Evolutionary conservation across 768 basidiomycete genomes (phyloP), one percentile per base, ranked within the genome.

Genomic region (Serpula lacrymans): DNA sequence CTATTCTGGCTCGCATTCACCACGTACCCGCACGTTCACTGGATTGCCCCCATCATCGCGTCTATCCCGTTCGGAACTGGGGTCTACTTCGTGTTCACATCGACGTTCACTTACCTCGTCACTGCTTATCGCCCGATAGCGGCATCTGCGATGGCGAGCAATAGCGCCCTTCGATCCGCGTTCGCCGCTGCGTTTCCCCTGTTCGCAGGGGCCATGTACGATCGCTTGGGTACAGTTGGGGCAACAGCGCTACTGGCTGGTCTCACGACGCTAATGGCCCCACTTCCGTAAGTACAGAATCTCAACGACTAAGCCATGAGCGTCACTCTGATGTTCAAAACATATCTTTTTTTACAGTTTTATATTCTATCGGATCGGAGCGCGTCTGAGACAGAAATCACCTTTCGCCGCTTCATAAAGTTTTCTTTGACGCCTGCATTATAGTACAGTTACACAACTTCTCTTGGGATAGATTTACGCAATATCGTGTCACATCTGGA

Each of bases 211-310:
- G 64, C 69, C 22, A 72, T 78, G 76, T 81, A 74, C 45, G 44
- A 57, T 9, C 49, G 59, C 4, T 55, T 88, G 5, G 83, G 85
- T 0, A 78, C 81, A 0, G 82, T 83, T 0, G 86, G 85, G 0
- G 84, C 82, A 1, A 82, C 80, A 0, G 84, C 80, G 11, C 67
- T 87, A n/a, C 52, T 88, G 13, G 85, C 78, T 1, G 83, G 84
- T 1, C 53, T 88, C 9, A 71, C 74, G 42, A 71, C 75, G 2
- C 33, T 82, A 13, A 75, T 82, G 71, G 72, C 75, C 1, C 85
- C 85, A 0, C 52, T 80, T 30, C 78, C 78, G 79, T 81, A 41
- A 53, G 78, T 65, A 1, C 27, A 8, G 29, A 23, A 18, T 14
- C 10, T 34, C 14, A 8, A 9, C 42, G 24, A 28, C 16, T 34